Base-by-base conservation (phyloP, 257 asterid species). In the Ballota nigra region DNA sequence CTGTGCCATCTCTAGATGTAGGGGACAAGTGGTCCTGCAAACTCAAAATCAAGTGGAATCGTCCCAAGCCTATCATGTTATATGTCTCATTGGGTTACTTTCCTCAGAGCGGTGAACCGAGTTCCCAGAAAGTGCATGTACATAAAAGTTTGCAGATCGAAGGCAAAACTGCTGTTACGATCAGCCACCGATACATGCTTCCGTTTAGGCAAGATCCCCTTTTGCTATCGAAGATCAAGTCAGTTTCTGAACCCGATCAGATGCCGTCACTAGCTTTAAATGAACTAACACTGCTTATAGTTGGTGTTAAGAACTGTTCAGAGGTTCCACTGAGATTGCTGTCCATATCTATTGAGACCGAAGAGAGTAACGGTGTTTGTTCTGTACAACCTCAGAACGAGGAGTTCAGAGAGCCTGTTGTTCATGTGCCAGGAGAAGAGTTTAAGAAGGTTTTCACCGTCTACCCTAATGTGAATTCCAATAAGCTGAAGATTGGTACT, bases 101-200 rank as follows among this genome's bases (percentile, higher is more conserved):
- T 71, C 88, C 96, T 71, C 80, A 80, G 73, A 70, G 71, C n/a
- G 81, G 79, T 20, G 97, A 92, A 72, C 72, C 81, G 60, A 84
- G 80, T 77, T 59, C 81, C 68, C 97, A 87, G 81, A 95, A 85
- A 85, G 95, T 84, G 75, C 97, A 92, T 51, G 97, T 95, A 31
- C 99, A 95, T 79, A 95, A 92, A 85, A 92, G 93, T 85, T 83
- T 95, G 85, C 91, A 89, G 87, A 89, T 95, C 45, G 99, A 95
- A 87, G 99, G 98, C 63, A 92, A 81, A 81, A 87, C 85, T 72
- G 96, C 98, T 23, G 80, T 92, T 56, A 61, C 84, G 3, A 82
- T 95, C 74, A 88, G 81, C 84, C 99, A 90, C 77, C 83, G 79
- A 4, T 92, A 78, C 68, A 81, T 92, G 98, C 83, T 95, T 43